Percentiles rank a stretch among this genome's conserved stretches.
phyloP scores from a whole-genome alignment of 768 basidiomycete species.

The Boletus huronensis region DNA sequence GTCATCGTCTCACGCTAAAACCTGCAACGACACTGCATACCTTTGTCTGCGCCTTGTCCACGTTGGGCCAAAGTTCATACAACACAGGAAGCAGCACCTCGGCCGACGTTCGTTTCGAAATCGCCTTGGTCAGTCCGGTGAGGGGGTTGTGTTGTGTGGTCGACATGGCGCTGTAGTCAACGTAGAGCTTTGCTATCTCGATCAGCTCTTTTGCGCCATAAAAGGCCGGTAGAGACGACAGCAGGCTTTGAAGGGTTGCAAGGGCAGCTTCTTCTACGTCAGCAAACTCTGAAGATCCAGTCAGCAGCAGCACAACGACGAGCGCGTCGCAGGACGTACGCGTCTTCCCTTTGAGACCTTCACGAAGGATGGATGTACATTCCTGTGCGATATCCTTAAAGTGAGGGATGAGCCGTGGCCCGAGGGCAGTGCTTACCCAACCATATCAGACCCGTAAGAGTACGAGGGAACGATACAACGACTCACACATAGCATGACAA shows the following conservation, averaged over 20 bases:
- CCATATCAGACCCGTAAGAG: slow-evolving; percentile 4
- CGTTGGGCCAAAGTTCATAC: slow-evolving; percentile 50
- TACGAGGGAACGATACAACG: not conserved
- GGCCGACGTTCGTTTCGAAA: slow-evolving; percentile 68
- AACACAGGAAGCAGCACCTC: slow-evolving; percentile 67
- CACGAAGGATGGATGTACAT: slow-evolving; percentile 47
- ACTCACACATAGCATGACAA: slow-evolving; percentile 62
- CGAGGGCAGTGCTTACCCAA: slow-evolving; percentile 59
- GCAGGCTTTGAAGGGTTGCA: slow-evolving; percentile 60
- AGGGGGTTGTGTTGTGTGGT: slow-evolving; percentile 26
- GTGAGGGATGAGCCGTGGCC: slow-evolving; percentile 84
- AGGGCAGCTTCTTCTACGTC: slow-evolving; percentile 35
- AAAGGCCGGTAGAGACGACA: slow-evolving; percentile 79
- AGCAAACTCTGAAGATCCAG: slow-evolving; percentile 26
- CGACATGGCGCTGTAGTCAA: slow-evolving; percentile 37
- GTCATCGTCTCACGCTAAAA: not conserved
- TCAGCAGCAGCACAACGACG: not conserved
- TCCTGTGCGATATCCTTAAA: slow-evolving; percentile 69
- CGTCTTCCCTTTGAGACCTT: slow-evolving; percentile 30
- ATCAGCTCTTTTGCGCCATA: slow-evolving; percentile 62
- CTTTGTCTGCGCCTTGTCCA: slow-evolving; percentile 33
- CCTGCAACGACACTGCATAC: slow-evolving; percentile 27
- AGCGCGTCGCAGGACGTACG: slow-evolving; percentile 29
- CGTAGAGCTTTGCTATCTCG: slow-evolving; percentile 53
- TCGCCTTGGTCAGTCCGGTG: slow-evolving; percentile 50